Evolutionary conservation across 306 rosid genomes (phyloP), one percentile per base, ranked within the genome.

Genomic region (Dalbergia oliveri): DNA sequence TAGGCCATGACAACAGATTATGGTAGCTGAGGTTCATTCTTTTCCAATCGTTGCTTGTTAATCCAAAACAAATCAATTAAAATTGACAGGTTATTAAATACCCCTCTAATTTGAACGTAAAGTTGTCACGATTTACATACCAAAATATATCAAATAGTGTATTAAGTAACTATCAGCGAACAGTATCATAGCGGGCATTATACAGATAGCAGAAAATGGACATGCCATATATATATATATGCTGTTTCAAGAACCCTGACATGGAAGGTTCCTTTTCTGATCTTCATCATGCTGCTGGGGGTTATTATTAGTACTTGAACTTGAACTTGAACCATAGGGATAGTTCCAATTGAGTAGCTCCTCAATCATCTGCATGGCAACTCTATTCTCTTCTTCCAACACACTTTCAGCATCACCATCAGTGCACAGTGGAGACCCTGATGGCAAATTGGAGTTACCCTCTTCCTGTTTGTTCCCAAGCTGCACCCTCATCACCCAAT

Each of bases 331-430:
- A 78, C 61, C 84, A 81, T 81, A 72, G 12, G 87, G 84, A 71
- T 80, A 84, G 75, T 91, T 93, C 98, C 97, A 93, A 79, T 88
- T 91, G 39, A 96, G 98, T 9, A 96, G 80, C 81, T 96, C 99
- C 57, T 96, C 99, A 69, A 96, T 90, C 99, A 96, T 96, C 82
- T 96, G 99, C 89, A 90, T 82, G 63, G 98, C 92, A 73, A 96
- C 76, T 50, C 80, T 90, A 15, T 96, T 97, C 68, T 96, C 99
- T 82, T 93, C 97, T 51, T 84, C 90, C 9, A 19, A 62, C 10
- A 35, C 81, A 70, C 49, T 58, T 45, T n/a, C 83, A 31, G 11
- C 86, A 26, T 56, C n/a, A 59, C 8, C 35, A 39, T 6, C 80
- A 53, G 9, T 77, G 65, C 43, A 2, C 5, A 15, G 16, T 10